These are phyloP conservation scores for Candida buenavistaensis DNA, from an alignment of 1,139 yeast genomes.

Conservation along the genomic window DNA sequence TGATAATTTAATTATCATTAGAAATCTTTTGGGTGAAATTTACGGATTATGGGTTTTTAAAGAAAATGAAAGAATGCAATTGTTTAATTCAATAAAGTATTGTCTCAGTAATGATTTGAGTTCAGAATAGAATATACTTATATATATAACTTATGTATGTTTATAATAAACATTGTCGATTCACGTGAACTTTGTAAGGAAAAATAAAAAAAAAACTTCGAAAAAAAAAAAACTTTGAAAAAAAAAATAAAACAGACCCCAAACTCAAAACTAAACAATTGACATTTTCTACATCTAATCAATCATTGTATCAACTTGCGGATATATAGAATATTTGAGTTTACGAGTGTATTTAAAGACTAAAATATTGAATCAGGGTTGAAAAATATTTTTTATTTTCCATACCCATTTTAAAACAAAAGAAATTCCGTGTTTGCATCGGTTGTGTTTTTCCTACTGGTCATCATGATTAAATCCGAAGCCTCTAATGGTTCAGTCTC, in stretches of 20 bases:
- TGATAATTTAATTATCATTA: slow-evolving; percentile 78
- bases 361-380: no score
- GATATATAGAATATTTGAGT: no score
- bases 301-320: background rate
- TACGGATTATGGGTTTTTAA: slow-evolving; percentile 90
- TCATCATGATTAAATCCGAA: slow-evolving; percentile 11
- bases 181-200: background rate
- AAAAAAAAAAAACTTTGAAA: no score
- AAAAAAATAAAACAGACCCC: background rate
- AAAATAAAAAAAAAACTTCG: background rate
- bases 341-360: no score
- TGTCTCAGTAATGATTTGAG: slow-evolving; percentile 44
- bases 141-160: no score
- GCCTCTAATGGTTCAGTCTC: slow-evolving; percentile 9
- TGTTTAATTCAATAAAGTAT: slow-evolving; percentile 59
- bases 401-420: no score
- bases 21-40: slow-evolving; percentile 72
- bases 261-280: background rate
- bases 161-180: no score
- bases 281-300: background rate
- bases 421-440: no score
- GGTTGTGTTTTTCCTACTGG: no score
- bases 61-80: slow-evolving; percentile 66
- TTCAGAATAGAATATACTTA: slow-evolving; percentile 4
- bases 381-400: no score